Conservation (phyloP, 495 filamentous ascomycete genomes). For the Penicillium bialowiezense region DNA sequence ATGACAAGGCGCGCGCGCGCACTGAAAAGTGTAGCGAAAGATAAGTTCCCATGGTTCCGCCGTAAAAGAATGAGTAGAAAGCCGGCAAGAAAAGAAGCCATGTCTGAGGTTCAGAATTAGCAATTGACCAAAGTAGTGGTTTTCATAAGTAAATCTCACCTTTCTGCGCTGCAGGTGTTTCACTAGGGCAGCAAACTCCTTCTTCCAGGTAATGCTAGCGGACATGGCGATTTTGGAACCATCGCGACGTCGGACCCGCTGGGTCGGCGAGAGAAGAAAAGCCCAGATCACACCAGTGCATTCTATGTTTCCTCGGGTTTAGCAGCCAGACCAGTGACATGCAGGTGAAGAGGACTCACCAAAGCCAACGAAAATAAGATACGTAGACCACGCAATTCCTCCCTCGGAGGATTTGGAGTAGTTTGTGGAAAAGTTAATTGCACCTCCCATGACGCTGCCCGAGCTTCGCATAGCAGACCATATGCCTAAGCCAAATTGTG, state of each 20-base stretch:
- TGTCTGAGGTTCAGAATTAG: background rate
- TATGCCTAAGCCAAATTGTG: background rate
- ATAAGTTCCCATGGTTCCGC: background rate
- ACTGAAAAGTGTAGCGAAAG: slow-evolving; percentile 1
- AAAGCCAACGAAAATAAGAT: background rate
- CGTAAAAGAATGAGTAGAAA: slow-evolving; percentile 1
- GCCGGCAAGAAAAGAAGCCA: slow-evolving; percentile 1
- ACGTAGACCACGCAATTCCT: background rate
- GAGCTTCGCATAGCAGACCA: slow-evolving; percentile 3
- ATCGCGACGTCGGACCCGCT: background rate
- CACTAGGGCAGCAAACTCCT: background rate
- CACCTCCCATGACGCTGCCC: background rate
- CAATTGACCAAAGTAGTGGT: too few species aligned
- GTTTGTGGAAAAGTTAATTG: slow-evolving; percentile 1
- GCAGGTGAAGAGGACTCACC: background rate
- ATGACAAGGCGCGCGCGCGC: background rate
- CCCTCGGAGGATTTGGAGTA: background rate
- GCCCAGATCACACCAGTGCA: background rate
- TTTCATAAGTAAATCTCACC: too few species aligned
- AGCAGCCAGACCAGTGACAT: background rate
- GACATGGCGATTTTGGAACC: background rate
- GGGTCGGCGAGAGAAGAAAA: background rate
- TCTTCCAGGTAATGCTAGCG: background rate
- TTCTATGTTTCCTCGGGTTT: background rate
- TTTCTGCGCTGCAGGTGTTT: background rate